phyloP scores from a whole-genome alignment of 2,329 filamentous ascomycete species.

The Sordariomycetes sp. region DNA sequence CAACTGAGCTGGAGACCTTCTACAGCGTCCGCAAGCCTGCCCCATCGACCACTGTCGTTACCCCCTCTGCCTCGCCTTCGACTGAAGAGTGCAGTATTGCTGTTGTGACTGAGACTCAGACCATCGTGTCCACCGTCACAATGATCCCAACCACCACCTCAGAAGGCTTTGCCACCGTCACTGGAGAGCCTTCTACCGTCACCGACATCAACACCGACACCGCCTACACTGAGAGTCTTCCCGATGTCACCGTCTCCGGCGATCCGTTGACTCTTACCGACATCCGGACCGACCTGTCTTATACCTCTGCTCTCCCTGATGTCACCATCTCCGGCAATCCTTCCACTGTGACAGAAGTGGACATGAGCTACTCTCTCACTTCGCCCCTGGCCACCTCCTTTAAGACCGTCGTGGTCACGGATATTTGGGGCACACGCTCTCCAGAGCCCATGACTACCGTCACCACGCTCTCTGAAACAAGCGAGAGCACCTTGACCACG shows the following conservation, averaged over 20 bases:
- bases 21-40: constrained; percentile 16
- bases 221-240: constrained; percentile 12
- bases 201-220: constrained; percentile 14
- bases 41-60: constrained; percentile 3
- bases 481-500: constrained; percentile 11
- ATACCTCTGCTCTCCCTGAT: constrained; percentile 13
- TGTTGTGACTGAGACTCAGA: constrained; percentile 13
- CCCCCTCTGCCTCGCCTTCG: constrained; percentile 10
- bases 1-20: constrained; percentile 21
- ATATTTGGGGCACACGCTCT: constrained; percentile 16
- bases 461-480: constrained; percentile 14
- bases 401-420: constrained; percentile 18
- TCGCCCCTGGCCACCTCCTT: constrained; percentile 6
- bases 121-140: constrained; percentile 11
- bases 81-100: constrained; percentile 9
- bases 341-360: constrained; percentile 18
- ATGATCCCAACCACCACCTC: constrained; percentile 7
- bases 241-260: constrained; percentile 20
- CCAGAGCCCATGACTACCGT: constrained; percentile 15
- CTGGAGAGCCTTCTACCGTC: constrained; percentile 12
- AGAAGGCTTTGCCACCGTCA: constrained; percentile 15
- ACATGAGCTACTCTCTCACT: constrained; percentile 17
- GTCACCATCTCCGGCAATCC: constrained; percentile 18
- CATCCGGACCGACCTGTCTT: constrained; percentile 11
- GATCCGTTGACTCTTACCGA: constrained; percentile 18